A percentile compares a stretch with the other conserved stretches of the same genome.
phyloP scores from a whole-genome alignment of 2,329 filamentous ascomycete genomes.

The Chaetomium strumarium region DNA sequence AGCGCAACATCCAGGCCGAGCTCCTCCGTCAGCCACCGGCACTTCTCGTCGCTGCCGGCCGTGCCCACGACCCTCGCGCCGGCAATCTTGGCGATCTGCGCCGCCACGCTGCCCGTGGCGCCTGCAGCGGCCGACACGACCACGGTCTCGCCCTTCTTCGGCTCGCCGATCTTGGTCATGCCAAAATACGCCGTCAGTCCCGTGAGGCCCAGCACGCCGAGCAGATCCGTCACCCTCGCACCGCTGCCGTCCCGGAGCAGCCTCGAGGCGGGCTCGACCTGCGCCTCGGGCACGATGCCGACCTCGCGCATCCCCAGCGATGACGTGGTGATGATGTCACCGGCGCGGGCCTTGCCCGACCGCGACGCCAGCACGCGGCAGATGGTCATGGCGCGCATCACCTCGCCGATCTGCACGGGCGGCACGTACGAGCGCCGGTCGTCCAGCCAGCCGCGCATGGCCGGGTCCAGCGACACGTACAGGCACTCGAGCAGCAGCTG shows the following conservation, averaged over 20 bases:
- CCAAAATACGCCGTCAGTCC: slow-evolving; percentile 64
- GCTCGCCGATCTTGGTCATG: slow-evolving; percentile 55
- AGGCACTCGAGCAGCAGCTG: slow-evolving; percentile 45
- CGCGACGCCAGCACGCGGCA: slow-evolving; percentile 47
- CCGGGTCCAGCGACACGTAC: slow-evolving; percentile 57
- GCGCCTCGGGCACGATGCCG: slow-evolving; percentile 43
- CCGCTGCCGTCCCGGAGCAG: slow-evolving; percentile 19
- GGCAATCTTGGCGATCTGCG: slow-evolving; percentile 61
- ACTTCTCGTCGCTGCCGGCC: slow-evolving; percentile 52
- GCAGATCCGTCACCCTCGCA: slow-evolving; percentile 42
- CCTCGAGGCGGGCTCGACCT: slow-evolving; percentile 27
- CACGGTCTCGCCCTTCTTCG: slow-evolving; percentile 58
- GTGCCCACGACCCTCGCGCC: slow-evolving; percentile 50
- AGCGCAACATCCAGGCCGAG: slow-evolving; percentile 52
- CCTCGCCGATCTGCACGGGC: slow-evolving; percentile 53
- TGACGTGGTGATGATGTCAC: slow-evolving; percentile 45
- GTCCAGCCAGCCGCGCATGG: slow-evolving; percentile 60
- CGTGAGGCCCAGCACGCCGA: slow-evolving; percentile 52
- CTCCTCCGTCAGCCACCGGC: slow-evolving; percentile 47
- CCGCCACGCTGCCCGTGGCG: slow-evolving; percentile 60
- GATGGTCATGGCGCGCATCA: slow-evolving; percentile 54
- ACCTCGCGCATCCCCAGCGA: slow-evolving; percentile 54
- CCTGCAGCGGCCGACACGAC: slow-evolving; percentile 63
- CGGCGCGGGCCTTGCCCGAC: slow-evolving; percentile 40
- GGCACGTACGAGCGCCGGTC: slow-evolving; percentile 47